Evolutionary conservation across 148 eudicot species (phyloP).

Genomic region (Amaranthus hypochondriacus): DNA sequence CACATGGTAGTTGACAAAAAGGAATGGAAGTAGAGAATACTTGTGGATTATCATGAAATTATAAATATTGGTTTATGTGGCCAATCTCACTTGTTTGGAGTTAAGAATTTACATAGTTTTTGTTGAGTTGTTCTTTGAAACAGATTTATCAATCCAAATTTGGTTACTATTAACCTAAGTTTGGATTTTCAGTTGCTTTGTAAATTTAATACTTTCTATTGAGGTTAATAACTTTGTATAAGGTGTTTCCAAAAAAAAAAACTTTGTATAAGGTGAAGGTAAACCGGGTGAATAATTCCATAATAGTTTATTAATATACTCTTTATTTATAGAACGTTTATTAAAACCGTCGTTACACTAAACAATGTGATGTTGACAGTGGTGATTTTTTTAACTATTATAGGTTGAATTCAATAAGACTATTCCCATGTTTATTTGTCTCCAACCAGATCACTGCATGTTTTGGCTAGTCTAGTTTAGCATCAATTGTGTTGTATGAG

Average conservation of each 20-base stretch:
- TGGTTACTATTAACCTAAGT: not conserved
- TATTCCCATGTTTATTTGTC: not conserved
- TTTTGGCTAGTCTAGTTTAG: not conserved
- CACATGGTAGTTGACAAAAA: not conserved
- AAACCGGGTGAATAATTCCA: not conserved
- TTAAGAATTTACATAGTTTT: too few relatives aligned
- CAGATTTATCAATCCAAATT: not conserved
- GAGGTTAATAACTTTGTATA: not conserved
- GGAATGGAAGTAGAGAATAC: too few relatives aligned
- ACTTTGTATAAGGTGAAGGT: not conserved
- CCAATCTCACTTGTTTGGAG: too few relatives aligned
- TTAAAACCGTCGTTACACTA: too few relatives aligned
- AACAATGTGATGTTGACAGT: not conserved
- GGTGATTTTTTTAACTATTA: not conserved
- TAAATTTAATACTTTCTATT: not conserved
- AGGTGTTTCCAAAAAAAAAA: too few relatives aligned
- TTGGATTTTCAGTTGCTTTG: too few relatives aligned
- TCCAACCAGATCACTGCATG: not conserved
- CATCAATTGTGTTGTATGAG: not conserved
- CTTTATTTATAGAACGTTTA: not conserved
- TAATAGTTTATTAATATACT: not conserved
- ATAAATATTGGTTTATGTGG: too few relatives aligned
- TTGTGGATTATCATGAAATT: too few relatives aligned
- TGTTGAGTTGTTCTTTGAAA: too few relatives aligned
- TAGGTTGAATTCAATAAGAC: not conserved